A percentile compares a stretch with the other conserved stretches of the same genome.
Conservation (phyloP, 2,329 filamentous ascomycete species). For the Fusarium sp. region DNA sequence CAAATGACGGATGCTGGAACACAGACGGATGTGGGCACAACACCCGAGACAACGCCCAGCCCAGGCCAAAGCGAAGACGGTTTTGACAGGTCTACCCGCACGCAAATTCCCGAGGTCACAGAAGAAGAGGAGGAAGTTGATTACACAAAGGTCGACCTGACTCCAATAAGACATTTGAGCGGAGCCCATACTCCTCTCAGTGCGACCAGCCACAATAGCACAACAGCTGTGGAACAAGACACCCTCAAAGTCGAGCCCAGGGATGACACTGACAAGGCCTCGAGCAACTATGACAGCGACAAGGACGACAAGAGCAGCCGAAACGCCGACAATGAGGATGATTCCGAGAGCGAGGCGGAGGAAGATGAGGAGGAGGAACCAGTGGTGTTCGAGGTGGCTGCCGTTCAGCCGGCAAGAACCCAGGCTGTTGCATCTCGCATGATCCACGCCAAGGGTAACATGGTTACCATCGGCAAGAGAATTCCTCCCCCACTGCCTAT, state of each 20-base stretch:
- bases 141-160: conserved; percentile 69
- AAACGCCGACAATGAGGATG: conserved; percentile 44
- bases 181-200: conserved; percentile 41
- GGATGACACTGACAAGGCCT: conserved; percentile 44
- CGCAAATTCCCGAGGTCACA: conserved; percentile 51
- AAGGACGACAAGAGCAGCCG: conserved; percentile 43
- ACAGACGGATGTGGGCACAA: conserved; percentile 68
- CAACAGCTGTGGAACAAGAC: conserved; percentile 35
- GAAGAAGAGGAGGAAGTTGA: conserved; percentile 68
- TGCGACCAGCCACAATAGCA: conserved; percentile 40
- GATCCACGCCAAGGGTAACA: conserved; percentile 77
- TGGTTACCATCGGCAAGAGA: conserved; percentile 88
- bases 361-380: conserved; percentile 64
- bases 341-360: conserved; percentile 37
- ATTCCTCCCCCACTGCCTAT: conserved; percentile 81
- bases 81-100: conserved; percentile 55
- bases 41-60: conserved; percentile 66
- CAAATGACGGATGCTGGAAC: conserved; percentile 77
- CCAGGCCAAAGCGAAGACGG: conserved; percentile 66
- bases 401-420: conserved; percentile 64
- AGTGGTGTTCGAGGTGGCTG: conserved; percentile 75
- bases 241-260: conserved; percentile 38
- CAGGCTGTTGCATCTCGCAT: conserved; percentile 73
- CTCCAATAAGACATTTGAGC: conserved; percentile 60
- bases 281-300: conserved; percentile 43